Evolutionary conservation across 2,329 filamentous ascomycete species (phyloP).

Genomic region (Parastagonospora nodorum): DNA sequence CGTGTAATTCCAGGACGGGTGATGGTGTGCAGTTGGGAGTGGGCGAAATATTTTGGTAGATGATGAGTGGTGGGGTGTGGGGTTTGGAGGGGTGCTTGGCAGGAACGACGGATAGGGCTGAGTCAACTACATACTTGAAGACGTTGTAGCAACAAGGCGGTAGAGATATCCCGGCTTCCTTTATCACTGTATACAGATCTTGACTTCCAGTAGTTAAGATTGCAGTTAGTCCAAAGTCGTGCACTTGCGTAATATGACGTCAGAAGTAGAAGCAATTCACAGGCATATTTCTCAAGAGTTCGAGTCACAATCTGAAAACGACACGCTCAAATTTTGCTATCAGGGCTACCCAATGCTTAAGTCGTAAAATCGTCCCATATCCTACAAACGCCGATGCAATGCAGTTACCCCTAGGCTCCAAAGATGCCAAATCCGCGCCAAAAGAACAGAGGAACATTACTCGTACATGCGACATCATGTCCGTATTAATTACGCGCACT

Average conservation of each 20-base stretch:
- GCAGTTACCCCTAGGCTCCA: not conserved
- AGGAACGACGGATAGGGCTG: too few species aligned
- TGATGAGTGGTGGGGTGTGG: constrained; percentile 13
- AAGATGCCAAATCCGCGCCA: not conserved
- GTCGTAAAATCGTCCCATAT: constrained; percentile 4
- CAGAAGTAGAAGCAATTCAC: not conserved
- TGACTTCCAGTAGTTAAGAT: too few species aligned
- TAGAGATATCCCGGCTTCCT: too few species aligned
- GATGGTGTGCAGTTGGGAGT: constrained; percentile 13
- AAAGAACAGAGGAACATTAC: not conserved
- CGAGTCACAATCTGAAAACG: not conserved
- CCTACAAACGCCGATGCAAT: constrained; percentile 19
- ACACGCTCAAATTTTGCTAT: not conserved
- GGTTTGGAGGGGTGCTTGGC: not conserved
- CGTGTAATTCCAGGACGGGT: not conserved
- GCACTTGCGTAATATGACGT: not conserved
- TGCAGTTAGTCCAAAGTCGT: too few species aligned
- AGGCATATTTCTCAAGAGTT: not conserved
- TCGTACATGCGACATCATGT: constrained; percentile 3
- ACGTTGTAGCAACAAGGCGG: too few species aligned
- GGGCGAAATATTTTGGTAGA: not conserved
- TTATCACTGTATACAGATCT: too few species aligned
- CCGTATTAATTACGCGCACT: constrained; percentile 22
- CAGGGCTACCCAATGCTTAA: constrained; percentile 3
- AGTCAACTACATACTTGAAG: too few species aligned